These are phyloP conservation scores for Oxalis stricta DNA, from an alignment of 441 rosid genomes.

Conservation along the genomic window DNA sequence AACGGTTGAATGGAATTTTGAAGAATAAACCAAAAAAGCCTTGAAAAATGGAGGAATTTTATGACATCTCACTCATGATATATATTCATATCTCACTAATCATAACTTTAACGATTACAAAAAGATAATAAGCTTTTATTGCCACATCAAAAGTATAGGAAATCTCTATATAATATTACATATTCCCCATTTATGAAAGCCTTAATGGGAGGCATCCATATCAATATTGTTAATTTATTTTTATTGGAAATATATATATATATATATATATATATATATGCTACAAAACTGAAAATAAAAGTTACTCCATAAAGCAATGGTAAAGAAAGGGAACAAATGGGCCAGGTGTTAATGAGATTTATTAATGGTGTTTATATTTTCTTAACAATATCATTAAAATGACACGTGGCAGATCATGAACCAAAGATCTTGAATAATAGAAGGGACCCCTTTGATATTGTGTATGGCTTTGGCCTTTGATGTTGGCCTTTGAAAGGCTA, in stretches of 20 bases:
- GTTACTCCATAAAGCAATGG: too few relatives aligned
- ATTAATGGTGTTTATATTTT: too few relatives aligned
- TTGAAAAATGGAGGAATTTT: conserved; percentile 9
- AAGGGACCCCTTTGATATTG: background rate
- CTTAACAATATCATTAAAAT: too few relatives aligned
- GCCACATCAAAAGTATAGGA: conserved; percentile 15
- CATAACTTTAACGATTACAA: conserved; percentile 18
- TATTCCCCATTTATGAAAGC: conserved; percentile 36
- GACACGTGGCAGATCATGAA: conserved; percentile 14
- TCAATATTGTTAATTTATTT: too few relatives aligned
- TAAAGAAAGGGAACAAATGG: too few relatives aligned
- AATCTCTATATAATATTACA: conserved; percentile 17
- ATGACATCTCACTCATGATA: conserved; percentile 11
- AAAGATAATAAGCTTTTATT: conserved; percentile 13
- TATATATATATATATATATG: too few relatives aligned
- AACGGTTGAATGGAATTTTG: conserved; percentile 13
- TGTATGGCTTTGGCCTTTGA: conserved; percentile 11
- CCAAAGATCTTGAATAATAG: conserved; percentile 8
- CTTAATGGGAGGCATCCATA: conserved; percentile 18
- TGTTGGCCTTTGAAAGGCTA: conserved; percentile 10
- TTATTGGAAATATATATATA: too few relatives aligned
- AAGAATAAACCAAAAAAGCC: conserved; percentile 11
- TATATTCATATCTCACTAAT: conserved; percentile 22
- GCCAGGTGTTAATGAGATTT: too few relatives aligned
- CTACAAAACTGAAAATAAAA: too few relatives aligned